Conservation (phyloP, 2,329 filamentous ascomycete species). For the Beauveria pseudobassiana region DNA sequence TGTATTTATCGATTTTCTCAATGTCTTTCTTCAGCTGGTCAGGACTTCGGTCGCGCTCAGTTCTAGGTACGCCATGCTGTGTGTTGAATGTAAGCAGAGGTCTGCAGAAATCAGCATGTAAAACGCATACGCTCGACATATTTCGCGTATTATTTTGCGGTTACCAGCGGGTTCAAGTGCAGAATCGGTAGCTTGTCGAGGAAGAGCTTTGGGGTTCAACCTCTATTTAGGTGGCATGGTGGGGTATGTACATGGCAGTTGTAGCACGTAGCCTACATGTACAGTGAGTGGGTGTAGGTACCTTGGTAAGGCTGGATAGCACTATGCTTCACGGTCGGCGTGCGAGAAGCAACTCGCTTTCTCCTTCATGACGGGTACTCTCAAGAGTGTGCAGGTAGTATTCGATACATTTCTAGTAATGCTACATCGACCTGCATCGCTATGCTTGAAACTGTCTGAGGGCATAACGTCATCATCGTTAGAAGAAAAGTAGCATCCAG, state of each 20-base stretch:
- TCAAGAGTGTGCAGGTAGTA: too few relatives aligned
- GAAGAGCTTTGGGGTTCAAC: neutral
- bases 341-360: neutral
- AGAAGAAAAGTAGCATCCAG: too few relatives aligned
- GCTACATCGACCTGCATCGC: too few relatives aligned
- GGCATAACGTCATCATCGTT: too few relatives aligned
- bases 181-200: neutral
- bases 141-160: neutral
- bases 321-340: neutral
- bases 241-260: neutral
- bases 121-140: slow-evolving; percentile 8
- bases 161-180: neutral
- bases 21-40: slow-evolving; percentile 65
- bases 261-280: too few relatives aligned
- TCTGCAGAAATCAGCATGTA: neutral
- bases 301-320: too few relatives aligned
- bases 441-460: too few relatives aligned
- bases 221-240: neutral
- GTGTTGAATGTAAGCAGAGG: neutral
- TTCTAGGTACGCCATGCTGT: slow-evolving; percentile 79
- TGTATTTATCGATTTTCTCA: slow-evolving; percentile 70
- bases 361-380: neutral
- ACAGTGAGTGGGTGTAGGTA: too few relatives aligned
- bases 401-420: neutral
- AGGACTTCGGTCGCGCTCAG: slow-evolving; percentile 53